Conservation (phyloP, 1,284 basidiomycete species). For the Uromyces viciae-fabae region DNA sequence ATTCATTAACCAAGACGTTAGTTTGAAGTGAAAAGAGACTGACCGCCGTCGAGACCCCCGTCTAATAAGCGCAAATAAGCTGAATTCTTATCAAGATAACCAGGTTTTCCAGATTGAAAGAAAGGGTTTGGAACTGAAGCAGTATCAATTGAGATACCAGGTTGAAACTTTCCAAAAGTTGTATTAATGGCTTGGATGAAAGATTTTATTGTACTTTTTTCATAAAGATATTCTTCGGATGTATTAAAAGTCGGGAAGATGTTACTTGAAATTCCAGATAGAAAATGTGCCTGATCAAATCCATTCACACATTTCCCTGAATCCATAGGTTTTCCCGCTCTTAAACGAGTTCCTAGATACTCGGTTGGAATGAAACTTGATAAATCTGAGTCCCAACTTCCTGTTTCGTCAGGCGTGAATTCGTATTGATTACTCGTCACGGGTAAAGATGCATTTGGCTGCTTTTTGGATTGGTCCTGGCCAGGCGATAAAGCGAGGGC, state of each 20-base stretch:
- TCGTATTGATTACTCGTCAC: constrained; percentile 31
- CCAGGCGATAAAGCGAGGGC: constrained; percentile 4
- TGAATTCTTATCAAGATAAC: constrained; percentile 19
- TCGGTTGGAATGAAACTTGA: constrained; percentile 40
- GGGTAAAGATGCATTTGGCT: constrained; percentile 17
- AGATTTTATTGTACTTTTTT: not conserved
- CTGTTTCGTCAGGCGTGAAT: constrained; percentile 31
- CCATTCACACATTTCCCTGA: constrained; percentile 15
- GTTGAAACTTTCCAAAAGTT: constrained; percentile 9
- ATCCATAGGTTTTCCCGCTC: constrained; percentile 1
- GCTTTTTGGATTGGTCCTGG: not conserved
- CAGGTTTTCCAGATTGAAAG: constrained; percentile 2
- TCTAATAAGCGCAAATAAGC: constrained; percentile 24
- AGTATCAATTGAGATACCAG: constrained; percentile 33
- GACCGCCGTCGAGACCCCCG: constrained; percentile 33
- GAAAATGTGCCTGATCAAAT: constrained; percentile 35
- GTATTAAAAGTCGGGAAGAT: constrained; percentile 27
- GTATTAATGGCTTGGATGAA: constrained; percentile 15
- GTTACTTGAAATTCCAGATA: constrained; percentile 33
- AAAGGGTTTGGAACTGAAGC: constrained; percentile 43
- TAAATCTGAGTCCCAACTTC: constrained; percentile 32
- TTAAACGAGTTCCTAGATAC: constrained; percentile 33
- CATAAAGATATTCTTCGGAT: not conserved
- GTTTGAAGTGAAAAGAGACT: too few relatives aligned
- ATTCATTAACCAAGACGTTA: too few relatives aligned